Evolutionary conservation across 768 basidiomycete genomes (phyloP).

Genomic region (Pisolithus albus): DNA sequence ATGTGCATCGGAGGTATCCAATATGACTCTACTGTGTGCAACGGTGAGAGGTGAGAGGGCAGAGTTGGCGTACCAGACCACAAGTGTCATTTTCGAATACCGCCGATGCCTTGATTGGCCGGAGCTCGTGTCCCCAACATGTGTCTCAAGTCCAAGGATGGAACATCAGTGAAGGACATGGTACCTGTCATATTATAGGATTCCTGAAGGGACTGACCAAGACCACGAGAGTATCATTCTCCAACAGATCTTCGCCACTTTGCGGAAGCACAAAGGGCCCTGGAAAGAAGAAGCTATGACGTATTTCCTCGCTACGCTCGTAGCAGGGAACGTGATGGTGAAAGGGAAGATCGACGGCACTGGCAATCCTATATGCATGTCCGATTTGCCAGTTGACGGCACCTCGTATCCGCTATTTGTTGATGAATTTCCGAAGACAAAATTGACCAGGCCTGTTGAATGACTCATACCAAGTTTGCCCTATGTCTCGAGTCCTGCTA

Average conservation of each 20-base stretch:
- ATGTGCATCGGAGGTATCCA: neutral
- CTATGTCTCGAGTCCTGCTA: neutral
- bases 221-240: neutral
- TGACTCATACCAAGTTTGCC: neutral
- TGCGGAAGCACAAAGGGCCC: neutral
- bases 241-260: neutral
- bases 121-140: neutral
- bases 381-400: neutral
- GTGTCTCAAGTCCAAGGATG: neutral
- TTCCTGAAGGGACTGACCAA: neutral
- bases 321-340: neutral
- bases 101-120: neutral
- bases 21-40: neutral
- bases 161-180: too few relatives aligned
- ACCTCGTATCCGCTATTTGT: neutral
- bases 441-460: neutral
- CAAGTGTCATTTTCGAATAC: neutral
- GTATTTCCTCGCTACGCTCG: neutral
- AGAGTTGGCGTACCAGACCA: neutral
- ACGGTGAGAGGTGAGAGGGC: too few relatives aligned
- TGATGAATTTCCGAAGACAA: neutral
- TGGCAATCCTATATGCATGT: neutral
- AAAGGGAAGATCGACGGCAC: neutral
- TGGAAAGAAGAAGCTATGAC: neutral
- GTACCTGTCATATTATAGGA: neutral